Conservation (phyloP, 2,329 filamentous ascomycete species). For the Pyrenophora tritici-repentis region DNA sequence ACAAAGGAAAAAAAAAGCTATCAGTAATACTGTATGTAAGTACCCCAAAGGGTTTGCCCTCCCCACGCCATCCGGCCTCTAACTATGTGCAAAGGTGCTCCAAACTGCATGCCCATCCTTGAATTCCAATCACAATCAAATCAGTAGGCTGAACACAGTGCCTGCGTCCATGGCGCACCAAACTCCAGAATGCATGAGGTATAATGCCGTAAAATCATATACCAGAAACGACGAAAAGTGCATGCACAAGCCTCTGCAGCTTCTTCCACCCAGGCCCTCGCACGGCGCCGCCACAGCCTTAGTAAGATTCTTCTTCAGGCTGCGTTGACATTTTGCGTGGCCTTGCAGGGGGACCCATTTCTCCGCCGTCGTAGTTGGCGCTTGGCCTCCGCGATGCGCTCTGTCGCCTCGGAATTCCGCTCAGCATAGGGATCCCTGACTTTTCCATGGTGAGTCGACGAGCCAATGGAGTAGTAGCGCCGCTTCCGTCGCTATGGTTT, state of each 20-base stretch:
- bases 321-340: conserved; percentile 57
- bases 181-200: conserved; percentile 24
- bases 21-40: conserved; percentile 28
- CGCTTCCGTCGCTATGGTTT: conserved; percentile 43
- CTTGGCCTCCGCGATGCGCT: conserved; percentile 53
- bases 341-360: conserved; percentile 54
- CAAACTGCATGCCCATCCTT: not conserved
- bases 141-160: conserved; percentile 8
- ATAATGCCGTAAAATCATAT: conserved; percentile 30
- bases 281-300: conserved; percentile 15
- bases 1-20: conserved; percentile 40
- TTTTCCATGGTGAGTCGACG: conserved; percentile 52
- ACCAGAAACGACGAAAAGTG: conserved; percentile 19
- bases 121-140: not conserved
- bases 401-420: conserved; percentile 56
- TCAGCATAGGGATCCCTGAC: conserved; percentile 57
- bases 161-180: conserved; percentile 16
- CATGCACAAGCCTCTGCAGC: conserved; percentile 26
- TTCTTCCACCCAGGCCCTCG: conserved; percentile 9
- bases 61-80: not conserved
- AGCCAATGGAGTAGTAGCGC: conserved; percentile 51
- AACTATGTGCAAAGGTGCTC: conserved; percentile 10
- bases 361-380: conserved; percentile 48
- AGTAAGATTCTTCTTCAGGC: conserved; percentile 65
- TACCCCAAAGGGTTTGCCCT: conserved; percentile 10